Base-by-base conservation (phyloP, 2,329 filamentous ascomycete species). In the Bipolaris bicolor region DNA sequence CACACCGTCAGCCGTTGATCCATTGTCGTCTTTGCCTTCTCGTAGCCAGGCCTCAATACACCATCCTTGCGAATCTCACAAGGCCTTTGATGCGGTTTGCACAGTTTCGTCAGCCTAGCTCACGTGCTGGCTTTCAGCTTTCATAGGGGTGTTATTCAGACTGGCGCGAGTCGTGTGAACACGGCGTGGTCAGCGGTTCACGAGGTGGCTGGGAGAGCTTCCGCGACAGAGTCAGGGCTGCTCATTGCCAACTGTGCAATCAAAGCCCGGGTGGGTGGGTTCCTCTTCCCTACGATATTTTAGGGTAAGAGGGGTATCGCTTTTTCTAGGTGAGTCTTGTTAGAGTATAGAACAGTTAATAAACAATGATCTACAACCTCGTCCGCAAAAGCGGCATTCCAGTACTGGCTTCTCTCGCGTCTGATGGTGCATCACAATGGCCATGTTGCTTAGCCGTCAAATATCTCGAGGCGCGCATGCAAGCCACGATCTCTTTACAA, bases 201-300 rank as follows among this genome's bases (percentile, higher is more conserved):
- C 50, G 33, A 51, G 49, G 41, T 45, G 41, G 41, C 50, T 34
- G 29, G 41, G 11, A 31, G 20, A 41, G 24, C 22, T 18, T n/a
- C 26, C 22, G 24, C 41, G 34, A 16, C 45, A 49, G 60, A 64
- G 61, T 62, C 54, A 49, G 57, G 54, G 60, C 61, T 64, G 54
- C 61, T 58, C 55, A 45, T 53, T 47, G 50, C 57, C 10, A 11
- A 7, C 18, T 20, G 55, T 36, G 57, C 52, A 36, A 48, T 7
- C 39, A 57, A 64, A 66, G 62, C 62, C 55, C 51, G 58, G 60
- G 62, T 39, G 60, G 62, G 63, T 45, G 60, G 62, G 53, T 55
- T 58, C 56, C 49, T 24, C 24, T 61, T 55, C 39, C 6, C 43
- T 31, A 51, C 39, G 3, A 13, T 10, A 41, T 18, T 24, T 13